Evolutionary conservation across 2,329 filamentous ascomycete species (phyloP), one percentile per base, ranked within the genome.

Genomic region (Cordyceps javanica): DNA sequence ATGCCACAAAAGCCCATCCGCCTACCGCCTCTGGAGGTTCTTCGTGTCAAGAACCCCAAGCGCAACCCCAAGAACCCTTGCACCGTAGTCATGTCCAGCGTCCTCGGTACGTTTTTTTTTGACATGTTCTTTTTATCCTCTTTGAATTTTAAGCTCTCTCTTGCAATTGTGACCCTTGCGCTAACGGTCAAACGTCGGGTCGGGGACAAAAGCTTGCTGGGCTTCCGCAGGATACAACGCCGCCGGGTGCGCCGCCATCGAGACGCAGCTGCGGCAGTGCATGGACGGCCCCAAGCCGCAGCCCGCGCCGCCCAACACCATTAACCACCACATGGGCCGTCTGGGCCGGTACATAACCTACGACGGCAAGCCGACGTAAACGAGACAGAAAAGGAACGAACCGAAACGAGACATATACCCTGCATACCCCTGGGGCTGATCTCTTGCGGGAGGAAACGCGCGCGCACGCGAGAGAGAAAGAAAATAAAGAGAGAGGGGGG

Each of bases 271-370:
- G 60, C 80, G 86, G 28, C 72, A 73, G 32, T 89, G 85, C 75
- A 96, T 97, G 91, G 93, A 97, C 77, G 82, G 82, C 57, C 86
- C 87, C 61, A 84, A 68, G 78, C 78, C 71, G 59, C 66, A 73
- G 44, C 65, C 73, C 13, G 68, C 72, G 53, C 67, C 70, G 32
- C 82, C 83, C 70, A 90, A 87, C 77, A 93, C 86, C 72, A 91
- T 97, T 82, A 97, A 97, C 76, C 92, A 92, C 79, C 92, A 97
- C 71, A 78, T 97, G 44, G 82, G 83, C 63, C 84, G 94, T 78
- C 95, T 78, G 82, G 87, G 75, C 81, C 87, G 67, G 81, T 85
- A 63, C 77, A 85, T 82, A 83, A 92, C 72, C n/a, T 74, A 66
- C 53, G 69, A 66, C 50, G 61, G 62, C 62, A 75, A 71, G 67